These are phyloP conservation scores for Ochetophila trinervis DNA, from an alignment of 306 rosid genomes.

Conservation along the genomic window DNA sequence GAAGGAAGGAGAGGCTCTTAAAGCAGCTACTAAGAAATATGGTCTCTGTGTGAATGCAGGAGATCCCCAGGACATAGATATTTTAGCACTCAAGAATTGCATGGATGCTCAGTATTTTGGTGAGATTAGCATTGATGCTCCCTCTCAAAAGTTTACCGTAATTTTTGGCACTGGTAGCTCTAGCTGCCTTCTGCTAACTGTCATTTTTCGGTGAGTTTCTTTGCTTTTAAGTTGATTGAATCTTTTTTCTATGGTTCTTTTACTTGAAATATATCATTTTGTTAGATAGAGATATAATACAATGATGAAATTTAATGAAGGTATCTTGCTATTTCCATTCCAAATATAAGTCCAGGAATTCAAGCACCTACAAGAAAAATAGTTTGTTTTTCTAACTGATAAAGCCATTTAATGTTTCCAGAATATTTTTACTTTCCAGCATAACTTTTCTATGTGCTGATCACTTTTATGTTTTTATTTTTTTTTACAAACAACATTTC, in stretches of 20 bases:
- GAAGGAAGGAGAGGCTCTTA: constrained; percentile 34
- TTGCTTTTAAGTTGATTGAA: constrained; percentile 20
- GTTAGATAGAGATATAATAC: neutral
- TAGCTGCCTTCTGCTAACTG: constrained; percentile 87
- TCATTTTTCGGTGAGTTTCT: constrained; percentile 56
- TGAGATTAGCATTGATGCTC: constrained; percentile 80
- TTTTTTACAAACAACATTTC: too few species aligned
- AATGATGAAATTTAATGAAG: constrained; percentile 26
- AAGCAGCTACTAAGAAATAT: constrained; percentile 28
- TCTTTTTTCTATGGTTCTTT: too few species aligned
- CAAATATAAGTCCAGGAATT: constrained; percentile 45
- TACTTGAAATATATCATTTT: constrained; percentile 1
- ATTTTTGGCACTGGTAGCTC: constrained; percentile 91
- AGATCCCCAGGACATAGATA: constrained; percentile 41
- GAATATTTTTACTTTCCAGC: neutral
- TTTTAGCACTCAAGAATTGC: constrained; percentile 73
- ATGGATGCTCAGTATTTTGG: constrained; percentile 92
- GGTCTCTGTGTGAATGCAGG: constrained; percentile 22
- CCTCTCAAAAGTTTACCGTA: constrained; percentile 74
- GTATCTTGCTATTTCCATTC: constrained; percentile 53
- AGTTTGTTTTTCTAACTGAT: constrained; percentile 25
- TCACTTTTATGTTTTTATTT: neutral
- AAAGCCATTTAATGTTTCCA: neutral
- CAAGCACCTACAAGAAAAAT: constrained; percentile 48
- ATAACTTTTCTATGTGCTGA: neutral